phyloP scores from a whole-genome alignment of 2,329 filamentous ascomycete species.

The Aureobasidium mangrovei region DNA sequence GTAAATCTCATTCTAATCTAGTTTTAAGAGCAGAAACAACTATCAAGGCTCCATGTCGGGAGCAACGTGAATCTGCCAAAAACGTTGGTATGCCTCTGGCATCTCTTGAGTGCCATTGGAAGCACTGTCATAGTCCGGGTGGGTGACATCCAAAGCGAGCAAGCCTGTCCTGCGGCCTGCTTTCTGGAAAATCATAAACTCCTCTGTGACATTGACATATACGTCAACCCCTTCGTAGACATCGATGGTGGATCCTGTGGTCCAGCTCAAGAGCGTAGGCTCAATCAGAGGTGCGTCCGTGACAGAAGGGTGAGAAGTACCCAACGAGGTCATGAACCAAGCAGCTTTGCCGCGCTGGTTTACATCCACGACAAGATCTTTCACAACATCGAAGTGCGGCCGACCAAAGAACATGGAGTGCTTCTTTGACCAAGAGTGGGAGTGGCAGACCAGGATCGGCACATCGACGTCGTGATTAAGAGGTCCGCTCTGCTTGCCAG shows the following conservation, averaged over 20 bases:
- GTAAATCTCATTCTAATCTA: too few relatives aligned
- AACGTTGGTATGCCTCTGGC: slow-evolving; percentile 23
- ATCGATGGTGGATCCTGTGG: slow-evolving; percentile 52
- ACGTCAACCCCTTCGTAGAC: slow-evolving; percentile 48
- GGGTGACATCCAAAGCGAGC: slow-evolving; percentile 41
- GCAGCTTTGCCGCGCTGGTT: slow-evolving; percentile 31
- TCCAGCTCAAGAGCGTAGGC: slow-evolving; percentile 51
- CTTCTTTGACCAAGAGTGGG: slow-evolving; percentile 54
- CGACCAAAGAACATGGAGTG: slow-evolving; percentile 52
- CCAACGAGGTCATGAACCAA: slow-evolving; percentile 36
- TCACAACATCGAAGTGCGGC: slow-evolving; percentile 56
- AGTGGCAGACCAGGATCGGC: slow-evolving; percentile 54
- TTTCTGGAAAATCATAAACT: slow-evolving; percentile 46
- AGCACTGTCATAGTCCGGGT: slow-evolving; percentile 26
- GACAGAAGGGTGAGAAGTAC: slow-evolving; percentile 49
- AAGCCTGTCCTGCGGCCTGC: slow-evolving; percentile 38
- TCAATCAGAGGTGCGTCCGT: slow-evolving; percentile 59
- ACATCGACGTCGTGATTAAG: slow-evolving; percentile 52
- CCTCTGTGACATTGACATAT: slow-evolving; percentile 51
- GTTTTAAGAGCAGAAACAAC: too few relatives aligned
- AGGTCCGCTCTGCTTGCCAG: slow-evolving; percentile 55
- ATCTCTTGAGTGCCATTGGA: slow-evolving; percentile 14
- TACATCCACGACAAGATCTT: slow-evolving; percentile 44
- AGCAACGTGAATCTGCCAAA: slow-evolving; percentile 38
- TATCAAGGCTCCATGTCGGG: slow-evolving; percentile 17